Evolutionary conservation across 148 eudicot genomes (phyloP).

Genomic region (Beta vulgaris): DNA sequence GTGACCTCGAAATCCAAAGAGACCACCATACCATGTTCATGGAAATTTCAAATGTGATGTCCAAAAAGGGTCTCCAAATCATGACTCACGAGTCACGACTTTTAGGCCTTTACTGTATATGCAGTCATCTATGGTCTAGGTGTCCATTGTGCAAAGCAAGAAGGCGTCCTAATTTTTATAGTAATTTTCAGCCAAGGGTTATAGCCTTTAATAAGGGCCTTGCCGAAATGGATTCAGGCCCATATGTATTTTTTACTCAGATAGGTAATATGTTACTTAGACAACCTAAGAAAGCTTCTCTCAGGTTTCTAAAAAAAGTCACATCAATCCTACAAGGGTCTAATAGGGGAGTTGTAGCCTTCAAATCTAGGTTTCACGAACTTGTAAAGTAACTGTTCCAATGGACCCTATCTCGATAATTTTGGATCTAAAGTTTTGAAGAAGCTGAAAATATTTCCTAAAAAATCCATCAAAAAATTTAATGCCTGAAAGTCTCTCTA

Average conservation of each 20-base stretch:
- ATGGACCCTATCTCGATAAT: background rate
- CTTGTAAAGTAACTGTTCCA: background rate
- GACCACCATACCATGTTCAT: background rate
- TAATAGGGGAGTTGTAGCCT: background rate
- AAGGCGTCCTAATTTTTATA: background rate
- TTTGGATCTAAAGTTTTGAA: background rate
- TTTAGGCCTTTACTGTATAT: background rate
- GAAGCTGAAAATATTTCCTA: background rate
- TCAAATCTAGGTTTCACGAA: background rate
- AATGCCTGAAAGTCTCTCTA: too few species aligned
- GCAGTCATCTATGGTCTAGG: background rate
- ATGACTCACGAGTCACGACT: background rate
- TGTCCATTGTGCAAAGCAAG: background rate
- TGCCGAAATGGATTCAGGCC: background rate
- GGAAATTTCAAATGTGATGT: background rate
- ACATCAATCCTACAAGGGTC: background rate
- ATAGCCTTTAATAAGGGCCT: background rate
- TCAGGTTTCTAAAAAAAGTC: background rate
- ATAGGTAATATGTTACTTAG: background rate
- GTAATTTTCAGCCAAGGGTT: background rate
- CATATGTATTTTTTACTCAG: background rate
- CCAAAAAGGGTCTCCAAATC: background rate
- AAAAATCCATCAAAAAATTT: too few species aligned
- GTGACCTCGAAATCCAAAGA: background rate
- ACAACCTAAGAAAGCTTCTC: background rate